phyloP scores from a whole-genome alignment of 108 stramenopile genomes.

The Schizochytrium sp. region DNA sequence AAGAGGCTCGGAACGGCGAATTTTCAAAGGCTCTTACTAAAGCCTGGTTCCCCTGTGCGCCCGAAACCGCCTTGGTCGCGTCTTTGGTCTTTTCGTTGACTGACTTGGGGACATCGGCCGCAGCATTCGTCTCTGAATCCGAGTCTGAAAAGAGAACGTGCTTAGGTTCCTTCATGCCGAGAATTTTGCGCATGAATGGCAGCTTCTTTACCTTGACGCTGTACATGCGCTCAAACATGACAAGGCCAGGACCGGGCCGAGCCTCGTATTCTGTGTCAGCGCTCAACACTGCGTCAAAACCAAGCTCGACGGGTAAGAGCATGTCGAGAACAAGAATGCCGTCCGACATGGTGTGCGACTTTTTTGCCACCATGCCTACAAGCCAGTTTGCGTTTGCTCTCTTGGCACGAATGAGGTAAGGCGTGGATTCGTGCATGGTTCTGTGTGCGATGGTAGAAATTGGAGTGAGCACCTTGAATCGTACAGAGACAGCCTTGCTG shows the following conservation, averaged over 20 bases:
- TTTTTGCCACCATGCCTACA: background rate
- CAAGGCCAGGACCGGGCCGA: background rate
- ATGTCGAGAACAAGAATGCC: background rate
- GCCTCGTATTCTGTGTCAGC: background rate
- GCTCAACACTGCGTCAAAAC: background rate
- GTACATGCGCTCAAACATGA: background rate
- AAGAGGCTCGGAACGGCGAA: background rate
- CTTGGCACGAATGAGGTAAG: background rate
- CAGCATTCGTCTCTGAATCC: background rate
- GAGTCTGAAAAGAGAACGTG: background rate
- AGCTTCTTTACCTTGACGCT: background rate
- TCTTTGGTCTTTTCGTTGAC: background rate
- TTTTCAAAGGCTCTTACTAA: background rate
- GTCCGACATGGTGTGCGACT: background rate
- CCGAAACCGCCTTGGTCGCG: background rate
- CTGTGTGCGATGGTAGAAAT: background rate
- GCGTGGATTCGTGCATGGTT: background rate
- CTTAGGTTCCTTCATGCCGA: background rate
- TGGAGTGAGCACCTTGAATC: background rate
- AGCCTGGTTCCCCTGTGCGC: background rate
- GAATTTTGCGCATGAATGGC: background rate
- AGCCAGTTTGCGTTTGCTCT: background rate
- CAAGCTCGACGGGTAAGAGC: background rate
- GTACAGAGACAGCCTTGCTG: background rate
- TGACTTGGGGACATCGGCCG: no score